Percentiles rank a stretch among this genome's conserved stretches.
Evolutionary conservation across 2,329 filamentous ascomycete species (phyloP).

Genomic region (Graphilbum sp.): DNA sequence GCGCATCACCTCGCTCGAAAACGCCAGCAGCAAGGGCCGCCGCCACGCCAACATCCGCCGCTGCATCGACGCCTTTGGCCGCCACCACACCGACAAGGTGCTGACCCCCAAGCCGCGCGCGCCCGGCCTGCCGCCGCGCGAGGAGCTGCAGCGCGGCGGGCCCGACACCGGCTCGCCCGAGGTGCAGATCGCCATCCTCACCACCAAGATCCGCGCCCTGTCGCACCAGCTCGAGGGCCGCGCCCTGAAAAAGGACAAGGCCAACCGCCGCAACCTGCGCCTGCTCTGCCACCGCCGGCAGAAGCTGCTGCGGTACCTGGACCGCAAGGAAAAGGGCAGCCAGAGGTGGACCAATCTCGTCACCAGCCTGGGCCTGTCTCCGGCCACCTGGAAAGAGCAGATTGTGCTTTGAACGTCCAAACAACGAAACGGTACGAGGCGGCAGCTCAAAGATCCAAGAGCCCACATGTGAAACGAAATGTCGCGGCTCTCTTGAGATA

Average conservation of each 20-base stretch:
- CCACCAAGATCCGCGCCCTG: conserved; percentile 76
- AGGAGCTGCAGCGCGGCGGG: conserved; percentile 46
- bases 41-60: conserved; percentile 69
- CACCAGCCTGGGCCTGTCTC: conserved; percentile 67
- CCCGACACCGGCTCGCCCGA: conserved; percentile 90
- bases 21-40: conserved; percentile 62
- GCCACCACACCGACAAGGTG: conserved; percentile 66
- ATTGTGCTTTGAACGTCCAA: conserved; percentile 47
- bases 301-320: conserved; percentile 73
- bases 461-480: too few relatives aligned
- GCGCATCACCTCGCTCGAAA: conserved; percentile 63
- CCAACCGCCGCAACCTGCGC: conserved; percentile 82
- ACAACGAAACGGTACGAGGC: too few relatives aligned
- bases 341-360: conserved; percentile 80
- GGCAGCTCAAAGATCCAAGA: too few relatives aligned
- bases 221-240: conserved; percentile 53
- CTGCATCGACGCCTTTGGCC: conserved; percentile 75
- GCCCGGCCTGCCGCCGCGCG: conserved; percentile 22
- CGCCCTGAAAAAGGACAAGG: conserved; percentile 67
- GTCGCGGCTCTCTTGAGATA: too few relatives aligned
- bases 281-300: conserved; percentile 78
- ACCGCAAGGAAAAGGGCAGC: conserved; percentile 78
- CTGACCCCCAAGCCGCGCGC: conserved; percentile 46
- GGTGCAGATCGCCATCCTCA: conserved; percentile 94
- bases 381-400: conserved; percentile 80